phyloP scores from a whole-genome alignment of 768 basidiomycete species.

The Amanita subjunquillea region DNA sequence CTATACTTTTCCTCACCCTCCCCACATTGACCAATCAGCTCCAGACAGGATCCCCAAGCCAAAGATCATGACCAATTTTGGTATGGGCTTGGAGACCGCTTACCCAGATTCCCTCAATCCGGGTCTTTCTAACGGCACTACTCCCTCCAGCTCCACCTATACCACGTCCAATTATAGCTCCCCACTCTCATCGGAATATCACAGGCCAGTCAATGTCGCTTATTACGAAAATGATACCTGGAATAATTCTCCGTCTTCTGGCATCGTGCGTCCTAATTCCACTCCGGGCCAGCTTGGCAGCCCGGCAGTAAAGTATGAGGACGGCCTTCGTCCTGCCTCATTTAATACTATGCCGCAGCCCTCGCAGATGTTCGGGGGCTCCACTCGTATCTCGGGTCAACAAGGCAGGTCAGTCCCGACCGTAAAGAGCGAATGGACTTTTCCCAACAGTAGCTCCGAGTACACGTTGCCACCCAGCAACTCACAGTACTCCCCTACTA shows the following conservation, averaged over 20 bases:
- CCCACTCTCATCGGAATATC: slow-evolving; percentile 35
- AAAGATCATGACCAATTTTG: slow-evolving; percentile 37
- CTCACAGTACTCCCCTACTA: slow-evolving; percentile 31
- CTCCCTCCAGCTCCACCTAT: slow-evolving; percentile 40
- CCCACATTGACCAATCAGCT: slow-evolving; percentile 28
- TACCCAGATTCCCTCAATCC: slow-evolving; percentile 37
- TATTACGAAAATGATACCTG: slow-evolving; percentile 45
- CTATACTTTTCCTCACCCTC: slow-evolving; percentile 38
- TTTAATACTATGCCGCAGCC: slow-evolving; percentile 50
- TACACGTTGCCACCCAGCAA: slow-evolving; percentile 39
- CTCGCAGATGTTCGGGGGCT: slow-evolving; percentile 48
- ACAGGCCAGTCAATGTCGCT: slow-evolving; percentile 32
- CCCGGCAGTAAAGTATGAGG: slow-evolving; percentile 59
- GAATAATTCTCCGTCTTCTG: slow-evolving; percentile 36
- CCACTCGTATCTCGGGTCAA: slow-evolving; percentile 65
- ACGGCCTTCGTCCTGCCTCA: slow-evolving; percentile 57
- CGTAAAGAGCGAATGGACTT: slow-evolving; percentile 67
- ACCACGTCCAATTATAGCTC: slow-evolving; percentile 36
- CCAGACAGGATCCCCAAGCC: slow-evolving; percentile 29
- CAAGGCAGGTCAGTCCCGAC: slow-evolving; percentile 43
- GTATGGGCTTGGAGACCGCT: slow-evolving; percentile 23
- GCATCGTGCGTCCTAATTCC: slow-evolving; percentile 59
- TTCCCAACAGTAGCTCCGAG: slow-evolving; percentile 38
- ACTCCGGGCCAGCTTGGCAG: slow-evolving; percentile 50
- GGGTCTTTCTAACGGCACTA: slow-evolving; percentile 40